phyloP scores from a whole-genome alignment of 1,284 basidiomycete genomes.

The Ceratobasidium sp. region DNA sequence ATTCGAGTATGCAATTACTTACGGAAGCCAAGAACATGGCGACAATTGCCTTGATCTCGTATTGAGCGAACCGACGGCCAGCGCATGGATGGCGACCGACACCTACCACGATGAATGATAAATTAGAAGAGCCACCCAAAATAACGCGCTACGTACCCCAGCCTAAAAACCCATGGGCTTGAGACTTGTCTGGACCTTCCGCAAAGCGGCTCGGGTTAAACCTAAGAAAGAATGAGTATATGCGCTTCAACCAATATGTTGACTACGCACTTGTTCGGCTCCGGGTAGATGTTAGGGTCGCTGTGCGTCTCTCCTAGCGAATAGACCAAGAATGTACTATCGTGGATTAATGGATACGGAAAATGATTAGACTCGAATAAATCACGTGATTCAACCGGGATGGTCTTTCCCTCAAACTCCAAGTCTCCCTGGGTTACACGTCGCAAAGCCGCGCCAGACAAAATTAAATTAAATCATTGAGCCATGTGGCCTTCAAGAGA shows the following conservation, averaged over 20 bases:
- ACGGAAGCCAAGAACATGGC: conserved; percentile 29
- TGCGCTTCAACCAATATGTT: neutral
- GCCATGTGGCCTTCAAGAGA: neutral
- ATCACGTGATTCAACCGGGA: neutral
- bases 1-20: neutral
- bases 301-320: neutral
- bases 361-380: neutral
- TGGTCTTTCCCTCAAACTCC: conserved; percentile 14
- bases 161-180: conserved; percentile 25
- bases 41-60: conserved; percentile 26
- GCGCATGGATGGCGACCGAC: conserved; percentile 28
- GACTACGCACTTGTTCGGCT: conserved; percentile 17
- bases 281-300: conserved; percentile 15
- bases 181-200: conserved; percentile 21
- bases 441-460: neutral
- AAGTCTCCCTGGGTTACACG: conserved; percentile 12
- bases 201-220: conserved; percentile 17
- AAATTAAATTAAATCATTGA: conserved; percentile 2
- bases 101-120: neutral
- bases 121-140: neutral
- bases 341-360: neutral
- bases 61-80: conserved; percentile 33
- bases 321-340: conserved; percentile 26
- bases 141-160: conserved; percentile 15
- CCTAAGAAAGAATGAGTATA: neutral